Base-by-base conservation (phyloP, 768 basidiomycete species). In the Krasilnikovozyma curviuscula region DNA sequence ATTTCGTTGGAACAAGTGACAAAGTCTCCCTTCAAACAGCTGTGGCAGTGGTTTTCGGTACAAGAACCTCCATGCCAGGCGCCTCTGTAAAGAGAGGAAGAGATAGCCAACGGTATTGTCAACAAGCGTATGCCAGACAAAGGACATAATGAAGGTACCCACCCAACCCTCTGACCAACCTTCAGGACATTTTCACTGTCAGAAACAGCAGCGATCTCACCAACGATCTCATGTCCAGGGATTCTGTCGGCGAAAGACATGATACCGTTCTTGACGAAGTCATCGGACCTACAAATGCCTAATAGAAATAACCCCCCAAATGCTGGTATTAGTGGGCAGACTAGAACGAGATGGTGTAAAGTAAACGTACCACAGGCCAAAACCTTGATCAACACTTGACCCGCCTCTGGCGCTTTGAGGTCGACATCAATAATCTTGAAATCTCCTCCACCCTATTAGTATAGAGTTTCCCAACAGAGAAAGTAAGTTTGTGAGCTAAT, bases 111-210 rank as follows among this genome's bases (percentile, higher is more conserved):
- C n/a, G n/a, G n/a, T n/a, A n/a, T n/a, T n/a, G n/a, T n/a, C n/a
- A n/a, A n/a, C n/a, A n/a, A n/a, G n/a, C n/a, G n/a, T n/a, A n/a
- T n/a, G n/a, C n/a, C n/a, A n/a, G n/a, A n/a, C n/a, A n/a, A n/a
- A n/a, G n/a, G n/a, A n/a, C n/a, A n/a, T n/a, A n/a, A n/a, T n/a
- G n/a, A n/a, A n/a, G n/a, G n/a, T n/a, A n/a, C n/a, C n/a, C n/a
- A n/a, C n/a, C n/a, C 59, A 12, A 61, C 57, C 14, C 48, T 34
- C 27, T 61, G 52, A 5, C 58, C 58, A 19, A 56, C 54, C 46
- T 61, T 59, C 49, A 50, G 59, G 12, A 48, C 30, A 32, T 51
- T 50, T 30, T 57, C 59, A 13, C 5, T 29, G n/a, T 42, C 34
- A 3, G 50, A 47, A 9, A 54, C 47, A 16, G 54, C 56, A 21